A percentile compares a stretch with the other conserved stretches of the same genome.
phyloP scores from a whole-genome alignment of 441 rosid species.

The Croton setiger region DNA sequence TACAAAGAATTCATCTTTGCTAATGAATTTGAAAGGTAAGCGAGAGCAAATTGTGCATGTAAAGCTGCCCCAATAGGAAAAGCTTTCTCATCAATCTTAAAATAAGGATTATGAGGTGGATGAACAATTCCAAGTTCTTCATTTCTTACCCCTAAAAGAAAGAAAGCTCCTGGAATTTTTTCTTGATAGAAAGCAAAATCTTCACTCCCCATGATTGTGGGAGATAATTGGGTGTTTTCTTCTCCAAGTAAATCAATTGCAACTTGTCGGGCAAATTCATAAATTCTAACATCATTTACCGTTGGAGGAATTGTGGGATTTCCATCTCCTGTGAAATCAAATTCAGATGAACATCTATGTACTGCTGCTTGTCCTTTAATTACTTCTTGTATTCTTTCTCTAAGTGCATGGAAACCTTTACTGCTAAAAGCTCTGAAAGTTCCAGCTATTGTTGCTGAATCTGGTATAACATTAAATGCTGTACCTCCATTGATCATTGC shows the following conservation, averaged over 20 bases:
- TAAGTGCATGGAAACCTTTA: constrained; percentile 42
- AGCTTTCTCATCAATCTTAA: constrained; percentile 46
- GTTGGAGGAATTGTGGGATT: constrained; percentile 42
- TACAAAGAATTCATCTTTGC: neutral
- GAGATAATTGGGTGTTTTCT: constrained; percentile 38
- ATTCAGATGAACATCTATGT: constrained; percentile 25
- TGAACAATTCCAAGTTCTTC: constrained; percentile 36
- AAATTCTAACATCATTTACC: constrained; percentile 34
- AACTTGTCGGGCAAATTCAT: constrained; percentile 28
- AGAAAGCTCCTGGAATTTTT: constrained; percentile 43
- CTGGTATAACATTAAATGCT: constrained; percentile 53
- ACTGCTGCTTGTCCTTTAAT: constrained; percentile 39
- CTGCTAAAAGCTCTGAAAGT: constrained; percentile 59
- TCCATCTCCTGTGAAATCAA: constrained; percentile 21
- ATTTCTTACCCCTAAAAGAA: constrained; percentile 39
- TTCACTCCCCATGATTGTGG: constrained; percentile 50
- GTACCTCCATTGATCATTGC: constrained; percentile 45
- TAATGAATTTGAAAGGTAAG: constrained; percentile 31
- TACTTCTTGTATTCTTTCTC: constrained; percentile 56
- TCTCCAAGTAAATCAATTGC: constrained; percentile 40
- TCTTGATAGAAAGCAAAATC: constrained; percentile 54
- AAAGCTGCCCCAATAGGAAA: constrained; percentile 50
- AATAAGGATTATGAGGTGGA: constrained; percentile 52
- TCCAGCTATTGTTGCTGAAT: constrained; percentile 46
- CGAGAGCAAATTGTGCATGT: constrained; percentile 45